Evolutionary conservation across 2,329 filamentous ascomycete genomes (phyloP), one percentile per base, ranked within the genome.

Genomic region (Alternaria gansuensis): DNA sequence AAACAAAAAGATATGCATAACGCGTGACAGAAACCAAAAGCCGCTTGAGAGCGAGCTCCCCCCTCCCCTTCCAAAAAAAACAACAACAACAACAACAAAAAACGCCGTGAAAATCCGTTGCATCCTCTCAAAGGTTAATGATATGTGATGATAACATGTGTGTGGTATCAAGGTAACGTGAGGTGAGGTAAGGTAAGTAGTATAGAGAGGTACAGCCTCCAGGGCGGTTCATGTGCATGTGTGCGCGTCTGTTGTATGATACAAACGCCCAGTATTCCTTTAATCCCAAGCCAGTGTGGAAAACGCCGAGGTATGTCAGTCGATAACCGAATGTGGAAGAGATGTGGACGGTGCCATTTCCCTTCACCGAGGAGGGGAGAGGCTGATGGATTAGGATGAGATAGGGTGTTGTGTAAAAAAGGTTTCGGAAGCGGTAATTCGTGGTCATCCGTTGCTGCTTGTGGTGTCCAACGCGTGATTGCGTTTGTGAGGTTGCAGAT

Each of bases 331-430:
- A 6, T 8, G 11, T 8, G 43, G 29, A n/a, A 23, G 11, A 46
- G 29, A 46, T 24, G 0, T 31, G n/a, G 17, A 17, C 11, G 21
- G 9, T 33, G 17, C 44, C 6, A 14, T 46, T 6, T 28, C 24
- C 31, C 44, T 24, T 24, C 44, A n/a, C 44, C 21, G 13, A 36
- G 44, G 31, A 36, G 8, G 2, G 40, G 24, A 43, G 40, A 28
- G n/a, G 36, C n/a, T 45, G 14, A 21, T 45, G 26, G 44, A 48
- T 48, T 48, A 48, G 44, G 44, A 26, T 48, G n/a, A 34, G 9
- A 36, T 48, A 48, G 44, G 31, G 24, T 45, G 29, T 26, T 34
- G 44, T 11, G 14, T 36, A n/a, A 2, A 36, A n/a, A 26, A 21
- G 29, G 17, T 24, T 14, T 11, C 13, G 4, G 29, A 34, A 4